Evolutionary conservation across 192 early-diverging fungal species (phyloP).

Genomic region (Rhizophagus sp.): DNA sequence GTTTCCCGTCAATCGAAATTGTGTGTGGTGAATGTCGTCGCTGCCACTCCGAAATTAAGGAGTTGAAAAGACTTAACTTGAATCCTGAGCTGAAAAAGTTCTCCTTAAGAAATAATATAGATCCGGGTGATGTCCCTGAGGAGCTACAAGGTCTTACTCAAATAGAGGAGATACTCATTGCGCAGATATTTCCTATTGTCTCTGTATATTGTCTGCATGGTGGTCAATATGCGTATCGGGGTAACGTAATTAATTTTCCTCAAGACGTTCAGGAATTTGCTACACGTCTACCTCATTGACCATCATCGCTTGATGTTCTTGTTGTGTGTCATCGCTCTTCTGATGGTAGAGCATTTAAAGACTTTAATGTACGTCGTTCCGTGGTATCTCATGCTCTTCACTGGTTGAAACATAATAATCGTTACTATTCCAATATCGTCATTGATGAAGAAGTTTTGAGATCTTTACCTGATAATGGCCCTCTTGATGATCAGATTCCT

Average conservation of each 20-base stretch:
- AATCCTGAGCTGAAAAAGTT: slow-evolving; percentile 7
- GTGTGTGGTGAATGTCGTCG: too few species aligned
- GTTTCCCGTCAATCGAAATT: too few species aligned
- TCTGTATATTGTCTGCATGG: not conserved
- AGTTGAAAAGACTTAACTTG: too few species aligned
- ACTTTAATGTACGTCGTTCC: not conserved
- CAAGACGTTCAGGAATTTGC: not conserved
- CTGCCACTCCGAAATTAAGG: too few species aligned
- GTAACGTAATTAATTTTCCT: slow-evolving; percentile 17
- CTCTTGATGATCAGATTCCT: not conserved
- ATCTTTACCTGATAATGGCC: slow-evolving; percentile 2
- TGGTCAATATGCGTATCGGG: not conserved
- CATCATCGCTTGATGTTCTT: slow-evolving; percentile 5
- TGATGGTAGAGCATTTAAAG: not conserved
- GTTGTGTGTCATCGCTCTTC: not conserved
- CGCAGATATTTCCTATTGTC: not conserved
- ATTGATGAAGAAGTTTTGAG: slow-evolving; percentile 1
- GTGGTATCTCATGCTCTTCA: not conserved
- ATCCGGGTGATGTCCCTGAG: not conserved
- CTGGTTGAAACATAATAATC: slow-evolving; percentile 18
- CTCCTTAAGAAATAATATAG: slow-evolving; percentile 1
- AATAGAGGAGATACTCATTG: slow-evolving; percentile 13
- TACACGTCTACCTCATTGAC: not conserved
- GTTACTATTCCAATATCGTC: slow-evolving; percentile 1
- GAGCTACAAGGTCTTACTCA: slow-evolving; percentile 10